Percentiles rank a stretch among this genome's conserved stretches.
These are phyloP conservation scores for Mycena galopus DNA, from an alignment of 768 basidiomycete genomes.

Conservation along the genomic window DNA sequence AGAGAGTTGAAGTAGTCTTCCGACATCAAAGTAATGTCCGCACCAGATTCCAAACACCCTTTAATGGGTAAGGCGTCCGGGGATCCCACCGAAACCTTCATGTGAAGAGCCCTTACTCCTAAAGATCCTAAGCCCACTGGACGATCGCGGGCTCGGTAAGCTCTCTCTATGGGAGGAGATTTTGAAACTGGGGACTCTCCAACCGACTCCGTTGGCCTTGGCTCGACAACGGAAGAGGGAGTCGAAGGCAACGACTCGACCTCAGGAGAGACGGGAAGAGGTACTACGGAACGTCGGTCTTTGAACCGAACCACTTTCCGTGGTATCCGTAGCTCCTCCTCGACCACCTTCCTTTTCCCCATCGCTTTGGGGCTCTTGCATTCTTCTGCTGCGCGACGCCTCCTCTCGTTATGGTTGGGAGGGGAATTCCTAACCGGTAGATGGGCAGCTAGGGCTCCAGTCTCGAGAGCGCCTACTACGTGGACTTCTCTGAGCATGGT, in stretches of 20 bases:
- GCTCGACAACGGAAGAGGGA: too few species aligned
- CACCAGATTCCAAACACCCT: neutral
- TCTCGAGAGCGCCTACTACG: neutral
- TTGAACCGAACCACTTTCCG: too few species aligned
- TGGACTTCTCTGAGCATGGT: neutral
- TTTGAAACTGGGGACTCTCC: too few species aligned
- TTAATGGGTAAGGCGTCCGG: neutral
- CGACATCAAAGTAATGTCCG: neutral
- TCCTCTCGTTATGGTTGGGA: neutral
- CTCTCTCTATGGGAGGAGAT: neutral
- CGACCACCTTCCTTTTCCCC: too few species aligned
- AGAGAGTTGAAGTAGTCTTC: neutral
- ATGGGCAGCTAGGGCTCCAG: too few species aligned
- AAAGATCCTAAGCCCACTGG: slow-evolving; percentile 6
- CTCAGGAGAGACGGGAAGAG: slow-evolving; percentile 1
- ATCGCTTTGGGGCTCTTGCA: too few species aligned
- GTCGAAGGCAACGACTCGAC: too few species aligned
- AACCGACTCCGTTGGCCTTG: too few species aligned
- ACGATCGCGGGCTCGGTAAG: neutral
- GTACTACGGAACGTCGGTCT: neutral
- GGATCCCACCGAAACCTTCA: neutral
- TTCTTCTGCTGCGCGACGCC: too few species aligned
- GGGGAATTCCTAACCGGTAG: too few species aligned
- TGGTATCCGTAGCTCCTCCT: too few species aligned
- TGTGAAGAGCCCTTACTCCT: slow-evolving; percentile 2